These are phyloP conservation scores for Asterophora lycoperdoides DNA, from an alignment of 768 basidiomycete genomes.

Conservation along the genomic window DNA sequence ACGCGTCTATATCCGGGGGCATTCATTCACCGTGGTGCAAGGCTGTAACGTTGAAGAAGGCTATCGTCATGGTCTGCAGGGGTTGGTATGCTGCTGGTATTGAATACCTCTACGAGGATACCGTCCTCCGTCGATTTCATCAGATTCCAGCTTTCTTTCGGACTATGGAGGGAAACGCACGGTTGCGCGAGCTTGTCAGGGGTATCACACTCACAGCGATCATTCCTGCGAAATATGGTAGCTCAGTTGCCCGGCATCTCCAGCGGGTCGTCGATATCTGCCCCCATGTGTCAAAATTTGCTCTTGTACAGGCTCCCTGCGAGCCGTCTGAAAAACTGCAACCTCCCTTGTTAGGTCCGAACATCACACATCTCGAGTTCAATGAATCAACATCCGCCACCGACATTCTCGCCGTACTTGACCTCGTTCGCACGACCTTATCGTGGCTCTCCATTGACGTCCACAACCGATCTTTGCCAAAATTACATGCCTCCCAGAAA, in stretches of 20 bases:
- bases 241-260: conserved; percentile 9
- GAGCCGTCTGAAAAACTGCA: conserved; percentile 1
- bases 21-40: conserved; percentile 21
- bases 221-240: conserved; percentile 8
- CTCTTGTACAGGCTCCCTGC: background rate
- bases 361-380: conserved; percentile 5
- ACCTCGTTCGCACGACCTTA: conserved; percentile 1
- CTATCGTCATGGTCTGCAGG: conserved; percentile 22
- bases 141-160: conserved; percentile 19
- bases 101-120: conserved; percentile 22
- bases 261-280: conserved; percentile 9
- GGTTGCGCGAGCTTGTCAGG: conserved; percentile 12
- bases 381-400: background rate
- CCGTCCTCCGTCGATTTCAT: conserved; percentile 20
- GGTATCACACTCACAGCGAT: conserved; percentile 11
- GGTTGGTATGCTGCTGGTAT: conserved; percentile 22
- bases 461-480: background rate
- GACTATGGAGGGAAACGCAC: conserved; percentile 13
- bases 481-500: no score
- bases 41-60: conserved; percentile 18
- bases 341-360: conserved; percentile 1
- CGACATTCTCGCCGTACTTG: conserved; percentile 1
- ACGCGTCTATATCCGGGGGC: conserved; percentile 10
- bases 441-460: conserved; percentile 10
- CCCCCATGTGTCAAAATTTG: conserved; percentile 1